Conservation (phyloP, 768 basidiomycete species). For the Hygrophoropsis aurantiaca region DNA sequence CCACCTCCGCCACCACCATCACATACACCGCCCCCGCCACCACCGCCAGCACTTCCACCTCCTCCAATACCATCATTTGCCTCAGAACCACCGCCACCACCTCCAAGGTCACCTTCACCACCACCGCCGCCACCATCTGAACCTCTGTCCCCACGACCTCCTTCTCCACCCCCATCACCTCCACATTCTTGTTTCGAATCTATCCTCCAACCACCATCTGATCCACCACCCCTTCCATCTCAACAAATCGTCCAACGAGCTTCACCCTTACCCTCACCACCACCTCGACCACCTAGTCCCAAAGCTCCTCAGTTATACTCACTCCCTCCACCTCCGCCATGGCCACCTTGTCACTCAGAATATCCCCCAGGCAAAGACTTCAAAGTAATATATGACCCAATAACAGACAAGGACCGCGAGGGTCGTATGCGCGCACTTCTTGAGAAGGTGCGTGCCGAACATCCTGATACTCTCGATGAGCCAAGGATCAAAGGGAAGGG, state of each 20-base stretch:
- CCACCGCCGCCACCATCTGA: constrained; percentile 18
- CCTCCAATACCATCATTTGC: constrained; percentile 20
- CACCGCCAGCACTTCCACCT: constrained; percentile 28
- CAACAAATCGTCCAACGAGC: constrained; percentile 10
- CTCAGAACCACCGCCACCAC: constrained; percentile 21
- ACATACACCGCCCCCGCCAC: constrained; percentile 22
- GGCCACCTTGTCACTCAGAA: constrained; percentile 54
- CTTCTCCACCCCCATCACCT: constrained; percentile 21
- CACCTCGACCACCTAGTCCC: constrained; percentile 25
- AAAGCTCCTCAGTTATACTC: constrained; percentile 36
- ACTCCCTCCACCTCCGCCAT: constrained; percentile 46
- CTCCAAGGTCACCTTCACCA: constrained; percentile 22
- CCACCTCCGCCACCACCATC: constrained; percentile 34
- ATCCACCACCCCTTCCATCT: constrained; percentile 17
- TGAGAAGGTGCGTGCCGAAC: constrained; percentile 39
- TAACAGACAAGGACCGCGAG: constrained; percentile 46
- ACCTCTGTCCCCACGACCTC: constrained; percentile 8
- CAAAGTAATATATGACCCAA: constrained; percentile 65
- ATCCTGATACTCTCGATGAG: constrained; percentile 33
- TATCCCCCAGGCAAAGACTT: constrained; percentile 50
- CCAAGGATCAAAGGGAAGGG: constrained; percentile 59
- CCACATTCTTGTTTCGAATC: constrained; percentile 18
- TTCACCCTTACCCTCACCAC: constrained; percentile 20
- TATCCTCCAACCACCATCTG: constrained; percentile 29
- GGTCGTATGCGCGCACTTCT: constrained; percentile 38